These are phyloP conservation scores for Trichoderma koningiopsis DNA, from an alignment of 2,329 filamentous ascomycete genomes.

Conservation along the genomic window DNA sequence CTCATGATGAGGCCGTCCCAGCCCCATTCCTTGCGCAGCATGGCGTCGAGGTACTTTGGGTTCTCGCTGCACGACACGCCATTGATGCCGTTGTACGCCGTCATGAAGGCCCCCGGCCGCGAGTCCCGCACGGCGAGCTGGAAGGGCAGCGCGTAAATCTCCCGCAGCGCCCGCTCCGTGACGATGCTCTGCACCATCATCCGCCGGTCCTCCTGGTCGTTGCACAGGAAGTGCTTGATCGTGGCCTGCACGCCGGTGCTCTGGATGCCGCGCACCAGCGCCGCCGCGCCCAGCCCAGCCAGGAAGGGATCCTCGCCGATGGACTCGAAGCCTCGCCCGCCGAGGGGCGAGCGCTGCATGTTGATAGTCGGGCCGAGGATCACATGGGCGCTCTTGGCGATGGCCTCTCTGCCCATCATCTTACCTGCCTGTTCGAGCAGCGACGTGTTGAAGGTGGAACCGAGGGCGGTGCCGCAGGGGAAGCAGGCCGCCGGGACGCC, in stretches of 20 bases:
- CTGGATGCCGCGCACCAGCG: constrained; percentile 58
- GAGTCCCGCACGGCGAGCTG: constrained; percentile 57
- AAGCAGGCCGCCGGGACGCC: constrained; percentile 62
- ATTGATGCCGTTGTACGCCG: constrained; percentile 61
- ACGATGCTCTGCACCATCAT: constrained; percentile 58
- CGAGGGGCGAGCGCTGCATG: constrained; percentile 62
- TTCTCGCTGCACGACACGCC: constrained; percentile 59
- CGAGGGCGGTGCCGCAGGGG: constrained; percentile 60
- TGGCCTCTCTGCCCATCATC: constrained; percentile 56
- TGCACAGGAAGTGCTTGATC: constrained; percentile 64
- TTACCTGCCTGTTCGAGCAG: constrained; percentile 55
- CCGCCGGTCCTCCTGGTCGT: constrained; percentile 62
- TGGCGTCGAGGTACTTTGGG: constrained; percentile 50
- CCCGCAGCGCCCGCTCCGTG: constrained; percentile 58
- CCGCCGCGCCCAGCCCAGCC: constrained; percentile 56
- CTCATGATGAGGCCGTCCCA: constrained; percentile 61
- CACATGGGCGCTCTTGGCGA: constrained; percentile 59
- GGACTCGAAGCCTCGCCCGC: constrained; percentile 62
- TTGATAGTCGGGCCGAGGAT: constrained; percentile 66
- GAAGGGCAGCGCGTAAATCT: constrained; percentile 62
- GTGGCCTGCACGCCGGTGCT: constrained; percentile 58
- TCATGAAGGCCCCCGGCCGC: constrained; percentile 59
- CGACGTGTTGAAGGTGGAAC: constrained; percentile 58
- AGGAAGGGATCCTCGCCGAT: constrained; percentile 61
- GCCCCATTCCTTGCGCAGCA: constrained; percentile 59